Evolutionary conservation across 2,329 filamentous ascomycete species (phyloP), one percentile per base, ranked within the genome.

Genomic region (Stagonosporopsis vannaccii): DNA sequence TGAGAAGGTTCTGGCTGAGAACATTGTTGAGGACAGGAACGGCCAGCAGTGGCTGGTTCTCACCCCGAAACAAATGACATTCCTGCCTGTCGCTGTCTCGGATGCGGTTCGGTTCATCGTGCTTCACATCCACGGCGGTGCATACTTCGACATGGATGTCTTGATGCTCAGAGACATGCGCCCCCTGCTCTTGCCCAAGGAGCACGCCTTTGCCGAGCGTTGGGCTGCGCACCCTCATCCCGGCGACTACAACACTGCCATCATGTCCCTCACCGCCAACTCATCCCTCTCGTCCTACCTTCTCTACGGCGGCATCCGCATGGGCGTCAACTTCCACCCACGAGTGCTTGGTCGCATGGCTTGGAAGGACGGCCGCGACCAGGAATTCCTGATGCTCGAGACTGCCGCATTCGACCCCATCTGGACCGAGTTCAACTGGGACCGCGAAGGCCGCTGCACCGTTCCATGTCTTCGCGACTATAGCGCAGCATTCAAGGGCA

Each of bases 261-360:
- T 85, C 61, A 83, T 85, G 78, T 83, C 82, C 2, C 74, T 84
- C 22, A 79, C 81, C 1, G 81, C 82, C n/a, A 85, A 85, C 61
- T 82, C 80, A 0, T 82, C 80, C 2, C 74, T 85, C 1, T 84
- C 82, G 0, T 82, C 81, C 0, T 84, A 85, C 59, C 75, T 85
- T 2, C 74, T 85, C 19, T 80, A 82, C 36, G 83, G 83, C 30
- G 83, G 82, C 28, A 82, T 85, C 9, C 75, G 83, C 44, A 85
- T 85, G 83, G 82, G 82, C 2, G 76, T 85, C 57, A 85, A 85
- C 58, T 85, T 84, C 67, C 83, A 85, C 53, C 83, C 83, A 1
- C 76, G 81, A 17, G 79, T 85, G 5, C 77, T 85, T 22, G 82
- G 83, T 2, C 79, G 82, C 42, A 84, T 85, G 81, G 80, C 82